Evolutionary conservation across 768 basidiomycete genomes (phyloP).

Genomic region (Nidularia sp.): DNA sequence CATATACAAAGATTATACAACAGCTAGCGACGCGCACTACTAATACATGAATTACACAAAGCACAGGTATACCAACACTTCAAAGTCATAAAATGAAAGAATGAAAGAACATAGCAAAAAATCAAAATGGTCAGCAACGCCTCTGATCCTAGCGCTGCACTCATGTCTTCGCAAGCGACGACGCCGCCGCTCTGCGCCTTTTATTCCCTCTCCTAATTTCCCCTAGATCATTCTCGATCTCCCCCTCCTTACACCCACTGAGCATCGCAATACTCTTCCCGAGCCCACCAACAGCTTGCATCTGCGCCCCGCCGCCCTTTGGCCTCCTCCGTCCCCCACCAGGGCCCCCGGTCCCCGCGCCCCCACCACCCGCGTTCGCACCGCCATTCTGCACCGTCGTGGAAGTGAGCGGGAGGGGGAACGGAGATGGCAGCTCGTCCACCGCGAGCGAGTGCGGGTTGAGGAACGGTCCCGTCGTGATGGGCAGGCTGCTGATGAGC

Average conservation of each 20-base stretch:
- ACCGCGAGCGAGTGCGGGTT: slow-evolving; percentile 85
- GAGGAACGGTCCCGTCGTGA: slow-evolving; percentile 64
- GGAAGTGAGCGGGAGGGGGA: slow-evolving; percentile 69
- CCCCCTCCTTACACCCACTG: slow-evolving; percentile 55
- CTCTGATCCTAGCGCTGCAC: not conserved
- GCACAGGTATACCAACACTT: not conserved
- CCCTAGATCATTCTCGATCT: slow-evolving; percentile 71
- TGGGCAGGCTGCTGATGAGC: slow-evolving; percentile 44
- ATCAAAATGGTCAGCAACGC: not conserved
- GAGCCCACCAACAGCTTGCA: slow-evolving; percentile 60
- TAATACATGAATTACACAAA: not conserved
- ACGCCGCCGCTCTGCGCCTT: slow-evolving; percentile 38
- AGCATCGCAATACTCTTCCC: slow-evolving; percentile 69
- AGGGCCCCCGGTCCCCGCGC: slow-evolving; percentile 26
- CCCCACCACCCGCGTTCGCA: slow-evolving; percentile 12
- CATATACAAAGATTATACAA: no score
- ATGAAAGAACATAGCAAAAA: not conserved
- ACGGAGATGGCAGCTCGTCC: slow-evolving; percentile 84
- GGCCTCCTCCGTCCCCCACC: slow-evolving; percentile 41
- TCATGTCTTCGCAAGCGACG: slow-evolving; percentile 15
- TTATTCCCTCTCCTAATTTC: slow-evolving; percentile 80
- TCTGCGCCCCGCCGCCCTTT: slow-evolving; percentile 53
- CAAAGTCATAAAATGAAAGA: not conserved
- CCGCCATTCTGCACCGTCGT: slow-evolving; percentile 35
- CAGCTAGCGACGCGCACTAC: not conserved